These are phyloP conservation scores for Wickerhamomyces sydowiorum DNA, from an alignment of 805 yeast genomes.

Conservation along the genomic window DNA sequence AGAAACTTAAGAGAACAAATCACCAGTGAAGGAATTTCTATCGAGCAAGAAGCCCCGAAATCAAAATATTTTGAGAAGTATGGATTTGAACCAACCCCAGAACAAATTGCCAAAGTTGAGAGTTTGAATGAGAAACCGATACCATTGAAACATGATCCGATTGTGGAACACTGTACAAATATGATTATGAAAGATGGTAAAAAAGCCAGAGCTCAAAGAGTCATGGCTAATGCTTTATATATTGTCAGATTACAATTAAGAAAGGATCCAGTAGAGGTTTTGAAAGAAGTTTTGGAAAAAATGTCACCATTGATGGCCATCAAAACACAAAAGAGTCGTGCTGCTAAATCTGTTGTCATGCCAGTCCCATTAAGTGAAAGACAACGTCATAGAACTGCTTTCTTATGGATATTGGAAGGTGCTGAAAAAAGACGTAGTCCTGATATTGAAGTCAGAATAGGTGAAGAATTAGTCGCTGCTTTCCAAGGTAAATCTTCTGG, in stretches of 20 bases:
- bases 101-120: slow-evolving; percentile 56
- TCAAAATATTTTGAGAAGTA: slow-evolving; percentile 19
- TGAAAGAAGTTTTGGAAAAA: slow-evolving; percentile 69
- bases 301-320: slow-evolving; percentile 82
- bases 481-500: slow-evolving; percentile 75
- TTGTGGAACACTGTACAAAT: slow-evolving; percentile 71
- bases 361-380: slow-evolving; percentile 80
- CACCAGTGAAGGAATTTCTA: slow-evolving; percentile 26
- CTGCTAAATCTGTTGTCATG: slow-evolving; percentile 73
- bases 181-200: slow-evolving; percentile 91
- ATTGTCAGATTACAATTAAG: slow-evolving; percentile 68
- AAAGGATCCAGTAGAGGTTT: slow-evolving; percentile 71
- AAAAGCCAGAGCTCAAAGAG: slow-evolving; percentile 72
- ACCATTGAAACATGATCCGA: slow-evolving; percentile 63
- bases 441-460: slow-evolving; percentile 81
- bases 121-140: slow-evolving; percentile 43
- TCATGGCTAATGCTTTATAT: slow-evolving; percentile 73
- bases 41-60: slow-evolving; percentile 22
- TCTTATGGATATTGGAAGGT: slow-evolving; percentile 86
- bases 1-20: slow-evolving; percentile 28
- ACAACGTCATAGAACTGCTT: slow-evolving; percentile 83
- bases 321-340: slow-evolving; percentile 73
- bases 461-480: slow-evolving; percentile 82
- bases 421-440: slow-evolving; percentile 72
- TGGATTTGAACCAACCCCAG: slow-evolving; percentile 52